Base-by-base conservation (phyloP, 495 filamentous ascomycete species). In the Aspergillus indologenus region DNA sequence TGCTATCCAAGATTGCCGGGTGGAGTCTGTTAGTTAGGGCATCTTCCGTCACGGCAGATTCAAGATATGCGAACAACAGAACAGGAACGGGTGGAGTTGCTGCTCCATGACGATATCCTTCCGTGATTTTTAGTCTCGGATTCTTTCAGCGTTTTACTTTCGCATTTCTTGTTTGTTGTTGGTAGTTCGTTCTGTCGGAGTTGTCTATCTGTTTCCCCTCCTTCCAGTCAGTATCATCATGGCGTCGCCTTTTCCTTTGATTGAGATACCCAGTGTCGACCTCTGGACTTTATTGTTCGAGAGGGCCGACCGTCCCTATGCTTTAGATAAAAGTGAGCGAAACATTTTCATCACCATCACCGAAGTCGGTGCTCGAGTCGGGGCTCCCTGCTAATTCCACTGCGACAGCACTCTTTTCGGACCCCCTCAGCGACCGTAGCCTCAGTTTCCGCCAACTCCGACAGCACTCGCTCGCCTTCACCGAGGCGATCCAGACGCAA, bases 381-480 rank as follows among this genome's bases (percentile, higher is more conserved):
- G n/a, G n/a, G n/a, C n/a, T n/a, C n/a, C n/a, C n/a, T n/a, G n/a
- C 42, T 26, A 34, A 54, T 20, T 29, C 26, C 26, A 29, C 26
- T n/a, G 1, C 21, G 4, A 19, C 23, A 65, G 58, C 49, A 12
- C 24, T 57, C 12, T 51, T 48, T 45, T 5, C 40, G 54, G 89
- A 92, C 67, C 79, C 82, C 42, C 77, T 85, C 51, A 89, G 86
- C 1, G 75, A 75, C n/a, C 83, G 86, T 18, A 77, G 79, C 0
- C 86, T 92, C 68, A 92, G 83, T 45, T 91, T 81, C 71, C 75
- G 72, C 8, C 77, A 89, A 45, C 67, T 87, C 34, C 83, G 80
- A 50, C 69, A 68, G 34, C 79, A 79, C 9, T 84, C 88, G 8
- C 68, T 83, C 5, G 21, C 40, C 17, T 92, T 96, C 66, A 91